phyloP scores from a whole-genome alignment of 768 basidiomycete species.

The Kwoniella dendrophila region DNA sequence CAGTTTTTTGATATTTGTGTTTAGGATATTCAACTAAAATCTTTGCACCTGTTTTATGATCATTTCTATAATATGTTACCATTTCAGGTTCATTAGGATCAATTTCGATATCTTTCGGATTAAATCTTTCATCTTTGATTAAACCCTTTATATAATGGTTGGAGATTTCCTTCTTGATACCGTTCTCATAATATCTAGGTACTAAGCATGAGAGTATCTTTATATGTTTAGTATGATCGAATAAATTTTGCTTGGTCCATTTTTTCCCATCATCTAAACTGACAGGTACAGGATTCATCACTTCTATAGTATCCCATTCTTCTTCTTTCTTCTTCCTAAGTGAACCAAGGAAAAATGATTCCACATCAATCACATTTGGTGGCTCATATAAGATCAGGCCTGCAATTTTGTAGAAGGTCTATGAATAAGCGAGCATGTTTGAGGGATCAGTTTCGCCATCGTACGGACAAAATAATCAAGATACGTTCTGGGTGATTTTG shows the following conservation, averaged over 20 bases:
- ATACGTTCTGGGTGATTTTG: no score
- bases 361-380: conserved; percentile 26
- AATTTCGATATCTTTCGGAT: background rate
- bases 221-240: background rate
- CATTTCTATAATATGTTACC: background rate
- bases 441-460: no score
- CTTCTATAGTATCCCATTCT: background rate
- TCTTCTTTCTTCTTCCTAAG: background rate
- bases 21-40: no score
- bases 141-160: background rate
- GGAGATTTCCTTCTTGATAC: background rate
- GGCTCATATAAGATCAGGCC: background rate
- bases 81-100: no score
- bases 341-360: conserved; percentile 10
- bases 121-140: no score
- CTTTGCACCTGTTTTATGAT: background rate
- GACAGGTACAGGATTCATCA: background rate
- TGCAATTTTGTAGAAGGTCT: background rate
- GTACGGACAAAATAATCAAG: no score
- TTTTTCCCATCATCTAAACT: no score
- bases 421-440: no score
- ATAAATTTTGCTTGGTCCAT: background rate
- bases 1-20: no score
- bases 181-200: background rate
- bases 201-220: background rate